These are phyloP conservation scores for Crinitomyces ghanaensis DNA, from an alignment of 805 yeast species.

Conservation along the genomic window DNA sequence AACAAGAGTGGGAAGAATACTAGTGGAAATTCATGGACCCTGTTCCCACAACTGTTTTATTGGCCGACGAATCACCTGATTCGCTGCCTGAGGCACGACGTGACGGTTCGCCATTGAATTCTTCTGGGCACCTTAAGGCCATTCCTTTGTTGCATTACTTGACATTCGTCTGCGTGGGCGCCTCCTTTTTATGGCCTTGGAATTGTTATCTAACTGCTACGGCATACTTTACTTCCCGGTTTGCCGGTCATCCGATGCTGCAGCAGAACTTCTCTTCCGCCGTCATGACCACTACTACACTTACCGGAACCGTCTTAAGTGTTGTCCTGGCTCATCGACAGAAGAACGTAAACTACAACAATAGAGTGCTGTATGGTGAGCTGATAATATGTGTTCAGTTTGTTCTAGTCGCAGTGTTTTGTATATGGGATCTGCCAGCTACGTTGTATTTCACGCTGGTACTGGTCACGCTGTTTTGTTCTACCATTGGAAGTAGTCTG, in stretches of 20 bases:
- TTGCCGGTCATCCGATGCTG: conserved; percentile 29
- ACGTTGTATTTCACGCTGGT: conserved; percentile 34
- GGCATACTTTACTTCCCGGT: conserved; percentile 58
- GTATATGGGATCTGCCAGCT: conserved; percentile 22
- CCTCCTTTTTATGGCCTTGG: conserved; percentile 93
- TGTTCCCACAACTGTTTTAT: no score
- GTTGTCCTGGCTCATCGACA: conserved; percentile 56
- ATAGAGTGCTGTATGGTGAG: conserved; percentile 52
- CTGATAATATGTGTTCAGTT: conserved; percentile 47
- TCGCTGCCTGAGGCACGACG: no score
- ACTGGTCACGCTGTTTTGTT: conserved; percentile 50
- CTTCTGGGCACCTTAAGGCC: no score
- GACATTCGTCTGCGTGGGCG: conserved; percentile 59
- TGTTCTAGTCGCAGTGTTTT: conserved; percentile 39
- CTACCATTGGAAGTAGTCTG: conserved; percentile 66
- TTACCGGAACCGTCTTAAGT: conserved; percentile 51
- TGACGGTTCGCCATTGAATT: no score
- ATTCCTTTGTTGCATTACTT: no score
- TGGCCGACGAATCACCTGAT: no score
- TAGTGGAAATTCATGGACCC: no score
- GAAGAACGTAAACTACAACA: conserved; percentile 40
- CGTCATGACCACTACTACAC: conserved; percentile 79
- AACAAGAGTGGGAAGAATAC: no score
- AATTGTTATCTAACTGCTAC: conserved; percentile 82
- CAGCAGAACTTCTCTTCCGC: conserved; percentile 59